Conservation (phyloP, 352 stramenopile species). For the Globisporangium alternatum region DNA sequence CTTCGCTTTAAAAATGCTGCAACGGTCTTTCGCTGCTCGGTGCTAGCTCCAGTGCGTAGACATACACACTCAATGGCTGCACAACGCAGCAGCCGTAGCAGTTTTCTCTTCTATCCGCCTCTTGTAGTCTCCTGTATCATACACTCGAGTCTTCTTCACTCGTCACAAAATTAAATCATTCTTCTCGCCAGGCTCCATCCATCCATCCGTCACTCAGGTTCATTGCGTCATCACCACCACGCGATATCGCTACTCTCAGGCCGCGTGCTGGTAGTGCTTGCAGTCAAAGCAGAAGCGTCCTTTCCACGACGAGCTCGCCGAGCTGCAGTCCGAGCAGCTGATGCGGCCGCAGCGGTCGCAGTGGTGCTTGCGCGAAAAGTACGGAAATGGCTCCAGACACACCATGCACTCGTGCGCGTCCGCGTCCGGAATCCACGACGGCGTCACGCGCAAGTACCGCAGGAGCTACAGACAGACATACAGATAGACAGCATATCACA, state of each 20-base stretch:
- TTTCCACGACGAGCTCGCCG: constrained; percentile 65
- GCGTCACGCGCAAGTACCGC: constrained; percentile 49
- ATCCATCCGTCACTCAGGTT: neutral
- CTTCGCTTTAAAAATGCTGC: neutral
- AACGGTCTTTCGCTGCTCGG: neutral
- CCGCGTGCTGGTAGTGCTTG: constrained; percentile 65
- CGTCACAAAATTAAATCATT: constrained; percentile 7
- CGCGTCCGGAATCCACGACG: constrained; percentile 59
- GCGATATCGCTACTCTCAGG: constrained; percentile 14
- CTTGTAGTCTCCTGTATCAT: neutral
- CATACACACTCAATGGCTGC: neutral
- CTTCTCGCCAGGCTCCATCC: neutral
- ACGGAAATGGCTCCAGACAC: constrained; percentile 63
- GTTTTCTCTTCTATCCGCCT: neutral
- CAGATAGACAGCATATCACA: constrained; percentile 13
- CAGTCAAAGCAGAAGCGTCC: constrained; percentile 76
- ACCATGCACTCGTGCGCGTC: constrained; percentile 69
- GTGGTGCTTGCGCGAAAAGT: constrained; percentile 71
- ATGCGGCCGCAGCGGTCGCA: constrained; percentile 72
- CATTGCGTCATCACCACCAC: neutral
- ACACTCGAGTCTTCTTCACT: constrained; percentile 2
- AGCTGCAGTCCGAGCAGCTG: constrained; percentile 76
- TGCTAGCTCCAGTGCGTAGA: too few species aligned
- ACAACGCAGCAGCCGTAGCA: neutral
- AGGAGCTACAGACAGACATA: constrained; percentile 28